A percentile compares a stretch with the other conserved stretches of the same genome.
These are phyloP conservation scores for Hyphopichia wangnamkhiaoensis DNA, from an alignment of 1,139 yeast genomes.

Conservation along the genomic window DNA sequence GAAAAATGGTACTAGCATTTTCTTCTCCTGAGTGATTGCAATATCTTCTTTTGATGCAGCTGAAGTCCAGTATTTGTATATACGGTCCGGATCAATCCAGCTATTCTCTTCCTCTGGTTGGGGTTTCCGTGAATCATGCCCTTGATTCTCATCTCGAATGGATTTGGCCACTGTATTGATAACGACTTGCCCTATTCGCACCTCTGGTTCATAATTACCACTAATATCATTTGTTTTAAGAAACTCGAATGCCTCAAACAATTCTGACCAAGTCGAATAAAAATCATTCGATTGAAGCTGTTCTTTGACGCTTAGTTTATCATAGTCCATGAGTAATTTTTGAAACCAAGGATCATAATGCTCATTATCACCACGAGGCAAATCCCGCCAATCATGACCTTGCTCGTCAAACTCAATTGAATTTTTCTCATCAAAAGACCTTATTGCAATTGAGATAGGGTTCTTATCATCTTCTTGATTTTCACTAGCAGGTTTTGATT, in stretches of 20 bases:
- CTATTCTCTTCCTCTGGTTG: conserved; percentile 8
- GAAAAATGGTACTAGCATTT: conserved; percentile 42
- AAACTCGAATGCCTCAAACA: conserved; percentile 30
- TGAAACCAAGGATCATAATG: conserved; percentile 21
- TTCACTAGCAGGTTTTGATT: not conserved
- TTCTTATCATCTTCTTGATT: conserved; percentile 4
- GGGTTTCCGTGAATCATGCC: not conserved
- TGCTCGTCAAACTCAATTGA: conserved; percentile 52
- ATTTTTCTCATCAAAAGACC: conserved; percentile 25
- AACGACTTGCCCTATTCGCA: conserved; percentile 39
- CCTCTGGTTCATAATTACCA: conserved; percentile 27
- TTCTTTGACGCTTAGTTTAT: conserved; percentile 16
- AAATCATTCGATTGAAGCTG: conserved; percentile 25
- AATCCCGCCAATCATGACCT: conserved; percentile 71
- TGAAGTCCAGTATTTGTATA: conserved; percentile 47
- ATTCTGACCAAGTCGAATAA: conserved; percentile 31
- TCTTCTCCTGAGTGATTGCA: conserved; percentile 26
- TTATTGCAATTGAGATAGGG: conserved; percentile 30
- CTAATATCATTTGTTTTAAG: conserved; percentile 26
- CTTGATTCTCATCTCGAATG: conserved; percentile 34
- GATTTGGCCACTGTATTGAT: conserved; percentile 54
- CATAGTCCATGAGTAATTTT: conserved; percentile 16
- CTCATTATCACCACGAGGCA: conserved; percentile 58
- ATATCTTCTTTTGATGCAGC: conserved; percentile 30
- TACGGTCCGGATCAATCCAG: conserved; percentile 48